Evolutionary conservation across 2,329 filamentous ascomycete genomes (phyloP).

Genomic region (Nothopassalora personata): DNA sequence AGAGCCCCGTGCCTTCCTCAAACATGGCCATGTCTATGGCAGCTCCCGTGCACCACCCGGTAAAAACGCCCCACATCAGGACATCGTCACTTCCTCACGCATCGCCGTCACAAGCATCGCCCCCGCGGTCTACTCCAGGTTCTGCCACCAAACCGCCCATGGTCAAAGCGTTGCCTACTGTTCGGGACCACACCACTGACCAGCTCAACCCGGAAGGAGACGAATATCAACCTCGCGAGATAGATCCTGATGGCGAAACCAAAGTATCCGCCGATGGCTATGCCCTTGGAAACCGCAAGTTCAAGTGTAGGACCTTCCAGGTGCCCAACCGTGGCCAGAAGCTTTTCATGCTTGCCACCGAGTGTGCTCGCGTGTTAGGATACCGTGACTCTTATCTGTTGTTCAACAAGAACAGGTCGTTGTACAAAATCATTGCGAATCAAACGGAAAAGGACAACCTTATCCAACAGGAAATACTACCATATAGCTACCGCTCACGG

Average conservation of each 20-base stretch:
- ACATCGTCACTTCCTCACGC: conserved; percentile 44
- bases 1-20: conserved; percentile 23
- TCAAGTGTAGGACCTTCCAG: conserved; percentile 87
- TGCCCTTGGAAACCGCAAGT: conserved; percentile 75
- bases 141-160: conserved; percentile 59
- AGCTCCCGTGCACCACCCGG: conserved; percentile 43
- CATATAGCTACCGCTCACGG: conserved; percentile 95
- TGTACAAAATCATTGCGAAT: conserved; percentile 96
- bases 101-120: conserved; percentile 56
- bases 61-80: conserved; percentile 52
- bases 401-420: conserved; percentile 96
- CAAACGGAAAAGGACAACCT: conserved; percentile 95
- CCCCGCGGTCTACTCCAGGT: conserved; percentile 73
- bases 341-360: conserved; percentile 96
- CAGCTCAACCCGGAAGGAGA: conserved; percentile 84
- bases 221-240: conserved; percentile 90
- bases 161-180: conserved; percentile 89
- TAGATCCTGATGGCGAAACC: conserved; percentile 86
- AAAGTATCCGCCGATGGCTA: conserved; percentile 84
- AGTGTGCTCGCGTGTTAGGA: conserved; percentile 87
- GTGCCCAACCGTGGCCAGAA: conserved; percentile 88
- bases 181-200: conserved; percentile 94
- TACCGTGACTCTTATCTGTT: conserved; percentile 97
- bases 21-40: conserved; percentile 41
- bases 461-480: conserved; percentile 88